phyloP scores from a whole-genome alignment of 768 basidiomycete species.

The Leccinum boreale region DNA sequence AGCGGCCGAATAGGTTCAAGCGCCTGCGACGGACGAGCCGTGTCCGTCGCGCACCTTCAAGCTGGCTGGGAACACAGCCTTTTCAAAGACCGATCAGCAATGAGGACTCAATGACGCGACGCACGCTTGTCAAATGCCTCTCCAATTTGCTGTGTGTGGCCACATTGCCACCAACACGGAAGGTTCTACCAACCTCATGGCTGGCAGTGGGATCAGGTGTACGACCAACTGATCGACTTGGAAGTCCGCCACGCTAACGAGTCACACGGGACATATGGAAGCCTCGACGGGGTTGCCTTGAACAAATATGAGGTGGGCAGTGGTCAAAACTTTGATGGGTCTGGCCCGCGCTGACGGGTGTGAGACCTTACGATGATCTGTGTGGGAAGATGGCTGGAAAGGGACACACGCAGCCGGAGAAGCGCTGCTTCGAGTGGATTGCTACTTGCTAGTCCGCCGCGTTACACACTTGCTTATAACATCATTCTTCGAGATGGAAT shows the following conservation, averaged over 20 bases:
- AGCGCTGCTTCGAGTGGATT: neutral
- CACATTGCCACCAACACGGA: neutral
- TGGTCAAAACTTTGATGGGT: neutral
- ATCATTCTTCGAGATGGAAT: neutral
- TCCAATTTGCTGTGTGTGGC: neutral
- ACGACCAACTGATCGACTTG: neutral
- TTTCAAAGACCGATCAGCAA: neutral
- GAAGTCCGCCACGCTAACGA: neutral
- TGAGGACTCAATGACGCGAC: neutral
- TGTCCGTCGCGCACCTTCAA: neutral
- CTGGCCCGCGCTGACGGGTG: neutral
- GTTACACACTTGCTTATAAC: neutral
- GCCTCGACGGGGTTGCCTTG: neutral
- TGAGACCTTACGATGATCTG: neutral
- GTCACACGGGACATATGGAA: neutral
- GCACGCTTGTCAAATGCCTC: neutral
- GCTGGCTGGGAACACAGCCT: neutral
- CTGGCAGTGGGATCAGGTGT: neutral
- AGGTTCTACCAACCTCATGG: neutral
- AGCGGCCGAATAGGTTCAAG: neutral
- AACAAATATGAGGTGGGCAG: neutral
- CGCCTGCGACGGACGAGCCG: neutral
- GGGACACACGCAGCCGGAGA: neutral
- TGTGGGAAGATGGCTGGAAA: neutral
- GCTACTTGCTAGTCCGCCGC: neutral